Evolutionary conservation across 805 yeast species (phyloP), one percentile per base, ranked within the genome.

Genomic region (Cyberlindnera veronae): DNA sequence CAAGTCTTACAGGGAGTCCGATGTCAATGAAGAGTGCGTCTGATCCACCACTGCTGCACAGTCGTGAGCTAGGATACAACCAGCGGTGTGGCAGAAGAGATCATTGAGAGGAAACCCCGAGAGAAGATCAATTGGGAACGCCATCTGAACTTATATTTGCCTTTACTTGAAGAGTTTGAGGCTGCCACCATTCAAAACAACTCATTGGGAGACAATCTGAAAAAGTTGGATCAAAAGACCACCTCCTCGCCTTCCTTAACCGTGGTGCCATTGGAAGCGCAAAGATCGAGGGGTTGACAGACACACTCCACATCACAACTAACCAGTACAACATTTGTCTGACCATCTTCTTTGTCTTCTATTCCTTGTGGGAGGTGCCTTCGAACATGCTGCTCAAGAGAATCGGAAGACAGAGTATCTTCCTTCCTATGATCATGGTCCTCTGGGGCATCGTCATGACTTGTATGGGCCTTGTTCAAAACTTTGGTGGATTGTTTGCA

Each of bases 291-390:
- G 43, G 43, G 5, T 19, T 39, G 5, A 11, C 22, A 12, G 34
- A 41, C 11, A 31, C 46, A 4, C 20, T 48, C 27, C 31, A 36
- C 30, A 20, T 39, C 16, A 13, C 40, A 6, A 39, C 42, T 5
- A 39, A 45, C 4, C 20, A 30, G 17, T 24, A 37, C 23, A 47
- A 47, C 32, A 23, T 48, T 14, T 41, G 45, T 18, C 34, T 32
- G 18, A 45, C 55, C 19, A 23, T 42, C 17, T 51, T 37, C 40
- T 51, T 42, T 40, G 44, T 47, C 36, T 49, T 54, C 0, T 51
- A 44, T 29, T 39, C 46, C 4, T 21, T 45, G 13, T 46, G 43
- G 41, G 55, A 51, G 33, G 29, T 46, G 28, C 51, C 53, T 18
- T 35, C 54, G 3, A 49, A 45, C 18, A 32, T 45, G 32, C 31